Conservation (phyloP, 2,329 filamentous ascomycete species). For the Helicocarpus griseus region DNA sequence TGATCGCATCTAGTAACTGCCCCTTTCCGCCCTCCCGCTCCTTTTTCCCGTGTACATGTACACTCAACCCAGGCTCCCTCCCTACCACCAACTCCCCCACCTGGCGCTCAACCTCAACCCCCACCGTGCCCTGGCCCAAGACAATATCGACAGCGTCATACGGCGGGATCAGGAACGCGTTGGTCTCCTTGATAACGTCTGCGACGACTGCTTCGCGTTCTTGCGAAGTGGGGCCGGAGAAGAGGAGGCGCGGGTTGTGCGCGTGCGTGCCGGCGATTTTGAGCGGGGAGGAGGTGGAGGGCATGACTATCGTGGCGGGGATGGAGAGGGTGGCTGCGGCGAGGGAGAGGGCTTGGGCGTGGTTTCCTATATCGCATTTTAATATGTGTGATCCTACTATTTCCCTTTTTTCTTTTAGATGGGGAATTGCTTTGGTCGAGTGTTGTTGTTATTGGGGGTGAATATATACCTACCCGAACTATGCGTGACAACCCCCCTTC, state of each 20-base stretch:
- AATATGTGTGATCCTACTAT: neutral
- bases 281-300: slow-evolving; percentile 67
- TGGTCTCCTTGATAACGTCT: slow-evolving; percentile 60
- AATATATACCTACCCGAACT: slow-evolving; percentile 58
- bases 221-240: slow-evolving; percentile 67
- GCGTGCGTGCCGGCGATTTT: slow-evolving; percentile 76
- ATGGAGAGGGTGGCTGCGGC: slow-evolving; percentile 66
- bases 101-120: slow-evolving; percentile 71
- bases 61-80: slow-evolving; percentile 19
- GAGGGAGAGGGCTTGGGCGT: slow-evolving; percentile 84
- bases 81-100: slow-evolving; percentile 48
- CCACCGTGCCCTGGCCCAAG: slow-evolving; percentile 84
- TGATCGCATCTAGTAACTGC: slow-evolving; percentile 56
- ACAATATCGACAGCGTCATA: slow-evolving; percentile 92
- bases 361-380: slow-evolving; percentile 59
- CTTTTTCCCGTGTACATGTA: slow-evolving; percentile 10
- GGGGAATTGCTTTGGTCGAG: no score
- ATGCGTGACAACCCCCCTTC: slow-evolving; percentile 75
- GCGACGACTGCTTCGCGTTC: slow-evolving; percentile 72
- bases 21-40: slow-evolving; percentile 6
- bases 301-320: slow-evolving; percentile 87
- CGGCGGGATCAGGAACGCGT: slow-evolving; percentile 72
- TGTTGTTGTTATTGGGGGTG: neutral
- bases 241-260: slow-evolving; percentile 69
- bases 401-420: no score